Percentiles rank a stretch among this genome's conserved stretches.
Evolutionary conservation across 257 asterid species (phyloP).

Genomic region (Ajuga chamaepitys): DNA sequence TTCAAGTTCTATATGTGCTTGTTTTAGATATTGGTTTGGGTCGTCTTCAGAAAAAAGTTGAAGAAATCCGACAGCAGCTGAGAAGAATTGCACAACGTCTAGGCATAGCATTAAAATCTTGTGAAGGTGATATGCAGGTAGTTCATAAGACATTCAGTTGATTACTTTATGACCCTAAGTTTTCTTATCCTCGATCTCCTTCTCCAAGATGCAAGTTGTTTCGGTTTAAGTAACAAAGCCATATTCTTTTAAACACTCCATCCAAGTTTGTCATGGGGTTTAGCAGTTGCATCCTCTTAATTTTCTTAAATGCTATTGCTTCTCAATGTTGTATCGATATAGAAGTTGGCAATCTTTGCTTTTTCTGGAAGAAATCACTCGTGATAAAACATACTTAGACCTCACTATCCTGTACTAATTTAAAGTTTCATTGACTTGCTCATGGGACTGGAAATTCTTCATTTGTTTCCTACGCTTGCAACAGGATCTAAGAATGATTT

Average conservation of each 20-base stretch:
- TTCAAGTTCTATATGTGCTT: constrained; percentile 6
- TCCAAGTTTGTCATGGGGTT: background rate
- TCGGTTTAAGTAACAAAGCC: background rate
- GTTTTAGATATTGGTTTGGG: constrained; percentile 12
- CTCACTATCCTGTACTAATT: background rate
- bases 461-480: background rate
- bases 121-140: constrained; percentile 78
- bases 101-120: constrained; percentile 73
- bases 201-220: background rate
- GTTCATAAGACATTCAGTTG: background rate
- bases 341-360: background rate
- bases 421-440: background rate
- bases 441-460: background rate
- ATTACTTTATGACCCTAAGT: background rate
- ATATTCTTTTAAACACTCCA: background rate
- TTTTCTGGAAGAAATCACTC: background rate
- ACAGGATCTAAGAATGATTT: background rate
- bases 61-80: constrained; percentile 74
- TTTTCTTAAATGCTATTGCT: background rate
- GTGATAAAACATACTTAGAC: background rate
- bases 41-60: constrained; percentile 63
- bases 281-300: background rate
- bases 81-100: constrained; percentile 67
- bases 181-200: background rate
- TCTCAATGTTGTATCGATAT: background rate